phyloP scores from a whole-genome alignment of 257 asterid species.

The Nicotiana paniculata region DNA sequence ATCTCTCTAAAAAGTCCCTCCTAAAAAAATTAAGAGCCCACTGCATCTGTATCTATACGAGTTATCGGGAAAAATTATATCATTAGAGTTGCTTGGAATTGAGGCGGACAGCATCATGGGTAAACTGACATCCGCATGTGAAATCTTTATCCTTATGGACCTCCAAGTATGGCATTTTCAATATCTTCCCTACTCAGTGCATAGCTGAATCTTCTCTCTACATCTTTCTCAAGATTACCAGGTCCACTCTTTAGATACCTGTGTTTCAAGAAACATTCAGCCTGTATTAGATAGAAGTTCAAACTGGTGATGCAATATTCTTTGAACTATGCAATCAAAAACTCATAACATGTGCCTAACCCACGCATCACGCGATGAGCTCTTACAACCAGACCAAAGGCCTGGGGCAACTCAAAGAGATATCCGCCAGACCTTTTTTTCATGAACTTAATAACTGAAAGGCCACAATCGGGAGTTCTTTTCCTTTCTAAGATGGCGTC shows the following conservation, averaged over 20 bases:
- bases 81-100: conserved; percentile 4
- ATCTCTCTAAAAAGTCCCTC: background rate
- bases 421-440: too few relatives aligned
- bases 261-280: conserved; percentile 25
- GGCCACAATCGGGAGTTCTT: too few relatives aligned
- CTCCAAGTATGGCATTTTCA: conserved; percentile 96
- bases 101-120: background rate
- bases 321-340: background rate
- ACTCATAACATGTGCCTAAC: too few relatives aligned
- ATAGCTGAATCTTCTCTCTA: conserved; percentile 92
- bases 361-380: too few relatives aligned
- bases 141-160: conserved; percentile 43
- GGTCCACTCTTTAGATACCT: conserved; percentile 88
- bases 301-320: background rate
- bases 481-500: too few relatives aligned
- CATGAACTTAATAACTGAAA: too few relatives aligned
- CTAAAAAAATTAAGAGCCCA: background rate
- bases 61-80: background rate
- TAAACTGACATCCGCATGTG: background rate
- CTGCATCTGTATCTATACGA: background rate
- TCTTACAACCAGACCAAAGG: too few relatives aligned
- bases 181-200: conserved; percentile 95
- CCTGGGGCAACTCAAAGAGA: too few relatives aligned
- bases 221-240: conserved; percentile 76
- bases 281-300: background rate